Conservation (phyloP, 2,329 filamentous ascomycete species). For the Venturia nashicola region DNA sequence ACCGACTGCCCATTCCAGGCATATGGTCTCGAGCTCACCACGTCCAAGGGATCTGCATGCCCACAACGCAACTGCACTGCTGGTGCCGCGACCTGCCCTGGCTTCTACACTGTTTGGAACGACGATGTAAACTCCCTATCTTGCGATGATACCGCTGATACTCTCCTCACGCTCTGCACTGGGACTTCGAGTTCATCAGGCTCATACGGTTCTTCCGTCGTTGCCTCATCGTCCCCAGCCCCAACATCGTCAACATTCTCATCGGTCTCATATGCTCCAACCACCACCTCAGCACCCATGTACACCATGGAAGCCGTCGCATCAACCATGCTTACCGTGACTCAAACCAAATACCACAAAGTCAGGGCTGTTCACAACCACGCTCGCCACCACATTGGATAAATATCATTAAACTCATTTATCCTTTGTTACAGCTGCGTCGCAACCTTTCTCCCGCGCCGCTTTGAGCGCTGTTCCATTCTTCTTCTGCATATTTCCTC, state of each 20-base stretch:
- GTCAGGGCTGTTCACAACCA: conserved; percentile 1
- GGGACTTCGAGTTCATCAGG: neutral
- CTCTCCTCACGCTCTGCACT: conserved; percentile 10
- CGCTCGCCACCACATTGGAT: conserved; percentile 5
- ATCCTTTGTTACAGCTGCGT: neutral
- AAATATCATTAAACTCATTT: neutral
- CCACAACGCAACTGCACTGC: conserved; percentile 11
- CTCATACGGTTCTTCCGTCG: neutral
- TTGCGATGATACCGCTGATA: conserved; percentile 10
- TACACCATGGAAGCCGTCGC: neutral
- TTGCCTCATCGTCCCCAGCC: neutral
- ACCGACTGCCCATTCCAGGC: conserved; percentile 21
- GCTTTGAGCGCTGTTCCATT: neutral
- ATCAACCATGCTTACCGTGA: neutral
- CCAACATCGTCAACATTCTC: neutral
- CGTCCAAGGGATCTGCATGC: conserved; percentile 7
- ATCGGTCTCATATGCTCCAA: neutral
- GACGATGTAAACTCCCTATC: conserved; percentile 11
- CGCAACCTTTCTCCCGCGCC: neutral
- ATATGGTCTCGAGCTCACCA: conserved; percentile 22
- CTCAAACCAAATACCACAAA: conserved; percentile 1
- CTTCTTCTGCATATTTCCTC: neutral
- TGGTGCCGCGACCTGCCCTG: conserved; percentile 3
- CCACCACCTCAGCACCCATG: neutral
- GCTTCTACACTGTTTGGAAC: conserved; percentile 10